phyloP scores from a whole-genome alignment of 2,329 filamentous ascomycete genomes.

The Ceratocystis diversiconidia region DNA sequence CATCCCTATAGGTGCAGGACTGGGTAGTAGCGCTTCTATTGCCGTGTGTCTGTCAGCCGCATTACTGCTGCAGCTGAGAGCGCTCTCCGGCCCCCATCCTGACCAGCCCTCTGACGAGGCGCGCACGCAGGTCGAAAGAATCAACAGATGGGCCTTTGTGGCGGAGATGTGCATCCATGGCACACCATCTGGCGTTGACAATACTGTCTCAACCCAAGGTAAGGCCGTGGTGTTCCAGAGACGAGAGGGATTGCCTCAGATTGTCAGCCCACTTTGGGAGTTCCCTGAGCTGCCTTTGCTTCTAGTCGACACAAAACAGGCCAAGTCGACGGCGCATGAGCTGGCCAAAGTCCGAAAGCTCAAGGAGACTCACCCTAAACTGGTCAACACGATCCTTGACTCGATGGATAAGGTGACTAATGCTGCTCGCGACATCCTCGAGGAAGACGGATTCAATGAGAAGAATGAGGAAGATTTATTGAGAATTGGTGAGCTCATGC shows the following conservation, averaged over 20 bases:
- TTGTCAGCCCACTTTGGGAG: slow-evolving; percentile 61
- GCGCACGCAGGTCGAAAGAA: slow-evolving; percentile 79
- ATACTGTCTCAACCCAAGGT: slow-evolving; percentile 84
- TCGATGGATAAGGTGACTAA: slow-evolving; percentile 63
- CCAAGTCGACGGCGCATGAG: slow-evolving; percentile 72
- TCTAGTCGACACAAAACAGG: slow-evolving; percentile 75
- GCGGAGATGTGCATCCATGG: slow-evolving; percentile 95
- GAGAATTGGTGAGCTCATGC: slow-evolving; percentile 73
- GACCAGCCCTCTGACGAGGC: slow-evolving; percentile 82
- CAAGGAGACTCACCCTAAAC: slow-evolving; percentile 54
- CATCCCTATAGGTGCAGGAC: slow-evolving; percentile 78
- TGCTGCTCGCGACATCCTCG: slow-evolving; percentile 40
- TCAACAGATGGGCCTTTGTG: slow-evolving; percentile 96
- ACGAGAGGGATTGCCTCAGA: slow-evolving; percentile 22
- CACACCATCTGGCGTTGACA: slow-evolving; percentile 91
- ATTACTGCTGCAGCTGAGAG: slow-evolving; percentile 73
- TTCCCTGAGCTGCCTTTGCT: slow-evolving; percentile 88
- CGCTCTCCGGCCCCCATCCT: slow-evolving; percentile 76
- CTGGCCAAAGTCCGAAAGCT: slow-evolving; percentile 73
- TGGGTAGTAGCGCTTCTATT: slow-evolving; percentile 90
- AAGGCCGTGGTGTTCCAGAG: slow-evolving; percentile 89
- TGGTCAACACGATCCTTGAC: slow-evolving; percentile 69
- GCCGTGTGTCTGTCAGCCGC: slow-evolving; percentile 77
- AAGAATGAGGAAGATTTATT: slow-evolving; percentile 49
- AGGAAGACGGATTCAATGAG: slow-evolving; percentile 52